A percentile compares a stretch with the other conserved stretches of the same genome.
phyloP scores from a whole-genome alignment of 2,329 filamentous ascomycete genomes.

The Phaeosphaeria sp. region DNA sequence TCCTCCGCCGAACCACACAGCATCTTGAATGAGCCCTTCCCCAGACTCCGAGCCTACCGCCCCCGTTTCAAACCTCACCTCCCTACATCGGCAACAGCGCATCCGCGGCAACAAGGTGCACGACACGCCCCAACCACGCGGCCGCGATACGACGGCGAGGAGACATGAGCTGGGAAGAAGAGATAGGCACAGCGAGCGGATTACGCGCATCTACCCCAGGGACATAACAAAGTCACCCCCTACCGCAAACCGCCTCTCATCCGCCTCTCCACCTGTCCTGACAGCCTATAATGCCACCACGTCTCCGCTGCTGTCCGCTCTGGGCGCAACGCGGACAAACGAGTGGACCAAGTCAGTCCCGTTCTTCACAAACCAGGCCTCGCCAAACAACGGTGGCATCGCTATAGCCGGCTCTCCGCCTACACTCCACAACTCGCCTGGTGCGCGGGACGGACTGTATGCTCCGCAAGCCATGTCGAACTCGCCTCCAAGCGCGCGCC shows the following conservation, averaged over 20 bases:
- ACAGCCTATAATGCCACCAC: constrained; percentile 47
- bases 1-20: constrained; percentile 12
- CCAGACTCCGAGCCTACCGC: constrained; percentile 40
- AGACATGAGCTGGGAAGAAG: constrained; percentile 51
- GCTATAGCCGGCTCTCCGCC: constrained; percentile 56
- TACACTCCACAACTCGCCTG: constrained; percentile 43
- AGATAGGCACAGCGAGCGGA: constrained; percentile 46
- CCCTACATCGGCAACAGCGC: constrained; percentile 46
- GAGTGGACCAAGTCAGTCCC: constrained; percentile 57
- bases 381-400: constrained; percentile 49
- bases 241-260: constrained; percentile 42
- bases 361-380: constrained; percentile 51
- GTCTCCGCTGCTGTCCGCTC: constrained; percentile 48
- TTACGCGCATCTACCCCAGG: constrained; percentile 50
- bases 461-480: constrained; percentile 50
- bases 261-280: constrained; percentile 37
- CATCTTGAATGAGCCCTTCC: constrained; percentile 50
- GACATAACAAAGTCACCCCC: constrained; percentile 50
- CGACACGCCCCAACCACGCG: constrained; percentile 44
- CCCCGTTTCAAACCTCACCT: constrained; percentile 43
- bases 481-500: constrained; percentile 45
- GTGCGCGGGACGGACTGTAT: constrained; percentile 38
- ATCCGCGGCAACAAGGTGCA: constrained; percentile 41
- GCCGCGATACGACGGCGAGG: constrained; percentile 47
- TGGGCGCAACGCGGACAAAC: constrained; percentile 49